These are phyloP conservation scores for Ajuga chamaepitys DNA, from an alignment of 257 asterid species.

Conservation along the genomic window DNA sequence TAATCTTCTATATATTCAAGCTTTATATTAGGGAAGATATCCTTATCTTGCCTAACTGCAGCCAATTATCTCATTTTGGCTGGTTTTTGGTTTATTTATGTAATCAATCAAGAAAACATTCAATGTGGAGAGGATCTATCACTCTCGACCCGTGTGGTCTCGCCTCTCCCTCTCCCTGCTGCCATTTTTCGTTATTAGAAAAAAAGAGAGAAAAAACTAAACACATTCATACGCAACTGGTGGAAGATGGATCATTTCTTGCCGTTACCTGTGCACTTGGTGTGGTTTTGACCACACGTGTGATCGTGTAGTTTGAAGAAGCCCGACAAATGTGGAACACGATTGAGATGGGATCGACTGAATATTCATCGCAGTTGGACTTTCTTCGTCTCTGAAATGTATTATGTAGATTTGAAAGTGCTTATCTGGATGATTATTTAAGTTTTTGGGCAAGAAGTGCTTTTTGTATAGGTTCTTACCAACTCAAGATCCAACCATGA, in stretches of 20 bases:
- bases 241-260: no score
- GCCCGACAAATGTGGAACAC: no score
- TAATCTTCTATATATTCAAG: background rate
- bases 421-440: background rate
- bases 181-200: background rate
- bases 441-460: background rate
- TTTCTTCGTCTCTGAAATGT: no score
- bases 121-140: constrained; percentile 9
- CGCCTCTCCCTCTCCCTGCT: no score
- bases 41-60: background rate
- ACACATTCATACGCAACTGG: no score
- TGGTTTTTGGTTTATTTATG: constrained; percentile 2
- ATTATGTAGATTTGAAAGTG: background rate
- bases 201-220: no score
- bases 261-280: no score
- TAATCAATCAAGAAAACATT: constrained; percentile 8
- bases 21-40: background rate
- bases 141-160: background rate
- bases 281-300: no score
- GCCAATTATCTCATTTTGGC: constrained; percentile 9
- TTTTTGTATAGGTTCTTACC: background rate
- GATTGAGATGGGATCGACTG: no score
- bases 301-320: no score
- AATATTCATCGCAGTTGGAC: no score
- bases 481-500: background rate